A percentile compares a stretch with the other conserved stretches of the same genome.
These are phyloP conservation scores for Saposhnikovia divaricata DNA, from an alignment of 129 eudicot species.

Conservation along the genomic window DNA sequence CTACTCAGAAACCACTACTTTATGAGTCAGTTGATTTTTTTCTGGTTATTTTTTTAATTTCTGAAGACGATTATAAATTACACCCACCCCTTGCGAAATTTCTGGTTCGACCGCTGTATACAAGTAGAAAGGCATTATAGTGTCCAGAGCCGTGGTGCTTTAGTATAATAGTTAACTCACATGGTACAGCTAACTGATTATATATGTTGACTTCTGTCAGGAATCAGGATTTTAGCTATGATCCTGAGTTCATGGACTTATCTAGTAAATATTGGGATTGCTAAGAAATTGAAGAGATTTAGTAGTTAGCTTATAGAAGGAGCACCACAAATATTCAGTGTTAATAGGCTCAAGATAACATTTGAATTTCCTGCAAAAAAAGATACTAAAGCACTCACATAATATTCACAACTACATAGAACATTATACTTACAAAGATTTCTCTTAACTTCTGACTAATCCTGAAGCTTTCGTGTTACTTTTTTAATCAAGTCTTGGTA, in stretches of 20 bases:
- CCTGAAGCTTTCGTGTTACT: not conserved
- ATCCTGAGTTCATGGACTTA: not conserved
- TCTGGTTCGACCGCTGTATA: not conserved
- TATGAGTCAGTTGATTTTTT: not conserved
- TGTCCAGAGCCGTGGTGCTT: not conserved
- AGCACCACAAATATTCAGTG: not conserved
- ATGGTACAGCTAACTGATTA: not conserved
- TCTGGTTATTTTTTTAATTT: not conserved
- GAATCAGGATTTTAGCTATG: not conserved
- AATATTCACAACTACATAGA: not conserved
- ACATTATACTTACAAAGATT: not conserved
- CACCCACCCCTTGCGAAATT: not conserved
- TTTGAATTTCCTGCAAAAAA: not conserved
- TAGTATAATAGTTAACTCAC: not conserved
- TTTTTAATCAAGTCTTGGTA: not conserved
- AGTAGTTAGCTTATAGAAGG: not conserved
- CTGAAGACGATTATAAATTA: not conserved
- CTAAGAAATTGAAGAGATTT: not conserved
- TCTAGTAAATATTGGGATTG: not conserved
- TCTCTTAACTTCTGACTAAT: not conserved
- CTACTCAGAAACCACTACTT: not conserved
- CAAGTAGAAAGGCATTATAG: not conserved
- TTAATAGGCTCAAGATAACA: not conserved
- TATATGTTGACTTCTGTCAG: not conserved
- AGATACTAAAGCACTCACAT: not conserved